These are phyloP conservation scores for Garcia nutans DNA, from an alignment of 345 rosid genomes.

Conservation along the genomic window DNA sequence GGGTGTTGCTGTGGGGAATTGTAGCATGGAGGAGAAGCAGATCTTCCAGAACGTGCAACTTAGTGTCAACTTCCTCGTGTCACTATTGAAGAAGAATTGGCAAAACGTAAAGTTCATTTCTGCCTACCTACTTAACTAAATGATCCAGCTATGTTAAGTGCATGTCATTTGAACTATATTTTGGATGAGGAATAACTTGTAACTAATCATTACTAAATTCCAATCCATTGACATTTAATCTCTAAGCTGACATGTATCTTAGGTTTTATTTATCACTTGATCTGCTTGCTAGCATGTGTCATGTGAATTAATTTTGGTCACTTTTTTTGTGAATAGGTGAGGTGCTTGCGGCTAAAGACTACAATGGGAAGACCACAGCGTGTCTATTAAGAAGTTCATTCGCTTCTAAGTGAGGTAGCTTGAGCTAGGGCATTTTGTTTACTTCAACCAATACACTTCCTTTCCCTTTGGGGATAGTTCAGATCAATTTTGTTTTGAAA, in stretches of 20 bases:
- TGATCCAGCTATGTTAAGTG: too few relatives aligned
- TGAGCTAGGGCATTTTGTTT: too few relatives aligned
- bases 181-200: too few relatives aligned
- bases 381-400: slow-evolving; percentile 8
- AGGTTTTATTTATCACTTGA: not conserved
- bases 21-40: slow-evolving; percentile 41
- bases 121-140: not conserved
- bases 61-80: slow-evolving; percentile 36
- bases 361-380: slow-evolving; percentile 31
- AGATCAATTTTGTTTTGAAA: too few relatives aligned
- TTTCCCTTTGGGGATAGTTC: too few relatives aligned
- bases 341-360: slow-evolving; percentile 32
- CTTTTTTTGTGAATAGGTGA: slow-evolving; percentile 25
- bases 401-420: not conserved
- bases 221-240: too few relatives aligned
- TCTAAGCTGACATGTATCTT: too few relatives aligned
- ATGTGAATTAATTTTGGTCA: not conserved
- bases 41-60: slow-evolving; percentile 41
- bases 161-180: too few relatives aligned
- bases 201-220: not conserved
- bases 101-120: slow-evolving; percentile 28
- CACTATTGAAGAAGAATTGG: slow-evolving; percentile 38
- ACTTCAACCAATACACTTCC: too few relatives aligned
- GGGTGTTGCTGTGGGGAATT: slow-evolving; percentile 45
- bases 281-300: not conserved